These are phyloP conservation scores for Dryas drummondii DNA, from an alignment of 306 rosid species.

Conservation along the genomic window DNA sequence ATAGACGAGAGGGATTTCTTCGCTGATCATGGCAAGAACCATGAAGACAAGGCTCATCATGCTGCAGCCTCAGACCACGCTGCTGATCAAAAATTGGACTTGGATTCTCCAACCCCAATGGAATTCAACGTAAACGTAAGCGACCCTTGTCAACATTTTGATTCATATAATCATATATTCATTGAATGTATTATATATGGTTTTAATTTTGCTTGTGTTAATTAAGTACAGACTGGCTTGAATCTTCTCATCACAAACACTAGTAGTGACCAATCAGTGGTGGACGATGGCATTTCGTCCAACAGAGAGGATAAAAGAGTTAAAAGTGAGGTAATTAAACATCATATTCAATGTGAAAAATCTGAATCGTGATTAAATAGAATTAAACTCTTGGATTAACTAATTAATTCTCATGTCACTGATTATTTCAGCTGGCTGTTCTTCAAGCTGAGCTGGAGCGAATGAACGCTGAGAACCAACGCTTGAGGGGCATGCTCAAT, in stretches of 20 bases:
- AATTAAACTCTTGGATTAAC: not conserved
- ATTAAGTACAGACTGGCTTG: conserved; percentile 57
- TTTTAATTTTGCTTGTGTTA: not conserved
- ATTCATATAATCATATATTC: not conserved
- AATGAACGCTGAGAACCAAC: conserved; percentile 55
- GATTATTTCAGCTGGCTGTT: conserved; percentile 43
- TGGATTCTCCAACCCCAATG: conserved; percentile 20
- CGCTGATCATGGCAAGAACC: conserved; percentile 23
- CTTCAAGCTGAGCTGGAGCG: conserved; percentile 56
- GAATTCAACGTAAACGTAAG: conserved; percentile 60
- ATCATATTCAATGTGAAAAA: no score
- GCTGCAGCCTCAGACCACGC: conserved; percentile 15
- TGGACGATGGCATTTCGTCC: conserved; percentile 48
- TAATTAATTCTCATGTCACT: not conserved
- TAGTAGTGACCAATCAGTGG: conserved; percentile 58
- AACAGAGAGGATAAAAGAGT: conserved; percentile 40
- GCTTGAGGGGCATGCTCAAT: conserved; percentile 41
- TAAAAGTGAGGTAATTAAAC: conserved; percentile 46
- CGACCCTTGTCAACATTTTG: not conserved
- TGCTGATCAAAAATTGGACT: conserved; percentile 17
- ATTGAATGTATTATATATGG: not conserved
- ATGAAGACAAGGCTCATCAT: conserved; percentile 1
- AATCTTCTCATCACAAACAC: conserved; percentile 67
- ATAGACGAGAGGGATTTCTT: conserved; percentile 74
- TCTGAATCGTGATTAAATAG: not conserved